Evolutionary conservation across 352 stramenopile genomes (phyloP).

Genomic region (Globisporangium okanoganense): DNA sequence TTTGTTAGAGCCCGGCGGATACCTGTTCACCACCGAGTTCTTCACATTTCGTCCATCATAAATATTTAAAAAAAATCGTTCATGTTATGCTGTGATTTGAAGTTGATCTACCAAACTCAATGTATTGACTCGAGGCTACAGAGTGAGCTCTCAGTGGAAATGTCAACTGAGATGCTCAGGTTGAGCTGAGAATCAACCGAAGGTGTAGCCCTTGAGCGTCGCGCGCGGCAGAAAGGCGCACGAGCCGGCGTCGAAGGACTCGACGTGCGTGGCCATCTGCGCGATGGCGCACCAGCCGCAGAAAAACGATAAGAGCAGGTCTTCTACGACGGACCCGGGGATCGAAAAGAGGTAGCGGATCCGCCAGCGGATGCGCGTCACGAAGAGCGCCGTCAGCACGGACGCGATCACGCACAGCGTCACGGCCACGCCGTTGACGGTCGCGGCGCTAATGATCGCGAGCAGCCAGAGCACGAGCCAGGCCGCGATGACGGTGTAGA

Average conservation of each 20-base stretch:
- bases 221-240: slow-evolving; percentile 26
- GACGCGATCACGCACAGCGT: slow-evolving; percentile 32
- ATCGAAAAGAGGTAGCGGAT: slow-evolving; percentile 58
- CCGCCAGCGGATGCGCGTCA: slow-evolving; percentile 43
- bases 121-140: background rate
- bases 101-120: no score
- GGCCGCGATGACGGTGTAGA: slow-evolving; percentile 28
- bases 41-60: background rate
- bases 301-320: slow-evolving; percentile 26
- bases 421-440: slow-evolving; percentile 21
- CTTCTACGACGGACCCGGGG: slow-evolving; percentile 34
- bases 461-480: slow-evolving; percentile 33
- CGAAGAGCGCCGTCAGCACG: slow-evolving; percentile 26
- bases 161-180: background rate
- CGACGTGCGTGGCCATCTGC: slow-evolving; percentile 48
- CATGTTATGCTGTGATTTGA: background rate
- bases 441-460: slow-evolving; percentile 25
- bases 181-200: slow-evolving; percentile 9
- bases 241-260: slow-evolving; percentile 33
- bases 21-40: background rate
- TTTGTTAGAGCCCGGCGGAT: background rate
- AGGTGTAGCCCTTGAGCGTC: slow-evolving; percentile 43
- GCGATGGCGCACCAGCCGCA: slow-evolving; percentile 43
- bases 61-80: slow-evolving; percentile 5
- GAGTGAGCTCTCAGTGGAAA: background rate